Percentiles rank a stretch among this genome's conserved stretches.
Conservation (phyloP, 2,329 filamentous ascomycete species). For the Harringtonia lauricola region DNA sequence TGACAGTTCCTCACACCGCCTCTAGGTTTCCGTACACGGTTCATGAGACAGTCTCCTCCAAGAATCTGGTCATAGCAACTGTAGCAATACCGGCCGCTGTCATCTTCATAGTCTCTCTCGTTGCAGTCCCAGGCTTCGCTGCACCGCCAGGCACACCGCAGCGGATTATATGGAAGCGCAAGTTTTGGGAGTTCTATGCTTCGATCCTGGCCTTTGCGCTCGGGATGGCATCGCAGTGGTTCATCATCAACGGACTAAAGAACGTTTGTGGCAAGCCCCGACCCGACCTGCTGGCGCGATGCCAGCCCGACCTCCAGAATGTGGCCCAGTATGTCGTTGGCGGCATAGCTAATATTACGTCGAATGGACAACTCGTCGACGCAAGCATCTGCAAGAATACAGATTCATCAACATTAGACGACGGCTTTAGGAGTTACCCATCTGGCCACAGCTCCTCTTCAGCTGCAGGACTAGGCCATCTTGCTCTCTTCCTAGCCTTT, state of each 20-base stretch:
- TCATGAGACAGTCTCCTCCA: slow-evolving; percentile 61
- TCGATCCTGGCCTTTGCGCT: slow-evolving; percentile 76
- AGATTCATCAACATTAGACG: slow-evolving; percentile 50
- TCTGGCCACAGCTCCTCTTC: slow-evolving; percentile 66
- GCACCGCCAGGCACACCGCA: slow-evolving; percentile 53
- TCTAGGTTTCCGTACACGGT: slow-evolving; percentile 57
- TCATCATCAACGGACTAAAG: slow-evolving; percentile 81
- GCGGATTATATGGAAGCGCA: slow-evolving; percentile 61
- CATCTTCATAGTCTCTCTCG: slow-evolving; percentile 56
- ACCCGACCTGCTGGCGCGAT: slow-evolving; percentile 52
- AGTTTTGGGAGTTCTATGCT: slow-evolving; percentile 82
- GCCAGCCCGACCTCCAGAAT: slow-evolving; percentile 60
- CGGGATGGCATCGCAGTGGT: slow-evolving; percentile 59
- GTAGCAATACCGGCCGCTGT: slow-evolving; percentile 54
- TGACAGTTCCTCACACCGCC: background rate
- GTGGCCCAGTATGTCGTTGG: slow-evolving; percentile 51
- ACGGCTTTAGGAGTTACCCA: slow-evolving; percentile 79
- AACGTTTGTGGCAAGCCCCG: slow-evolving; percentile 72
- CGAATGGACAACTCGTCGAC: slow-evolving; percentile 59
- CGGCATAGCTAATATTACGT: slow-evolving; percentile 39
- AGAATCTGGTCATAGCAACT: slow-evolving; percentile 50
- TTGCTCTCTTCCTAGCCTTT: slow-evolving; percentile 76
- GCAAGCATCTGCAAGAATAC: slow-evolving; percentile 62
- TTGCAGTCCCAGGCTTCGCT: slow-evolving; percentile 63
- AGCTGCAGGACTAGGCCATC: slow-evolving; percentile 72